Conservation (phyloP, 108 stramenopile genomes). For the Skeletonema grethae region DNA sequence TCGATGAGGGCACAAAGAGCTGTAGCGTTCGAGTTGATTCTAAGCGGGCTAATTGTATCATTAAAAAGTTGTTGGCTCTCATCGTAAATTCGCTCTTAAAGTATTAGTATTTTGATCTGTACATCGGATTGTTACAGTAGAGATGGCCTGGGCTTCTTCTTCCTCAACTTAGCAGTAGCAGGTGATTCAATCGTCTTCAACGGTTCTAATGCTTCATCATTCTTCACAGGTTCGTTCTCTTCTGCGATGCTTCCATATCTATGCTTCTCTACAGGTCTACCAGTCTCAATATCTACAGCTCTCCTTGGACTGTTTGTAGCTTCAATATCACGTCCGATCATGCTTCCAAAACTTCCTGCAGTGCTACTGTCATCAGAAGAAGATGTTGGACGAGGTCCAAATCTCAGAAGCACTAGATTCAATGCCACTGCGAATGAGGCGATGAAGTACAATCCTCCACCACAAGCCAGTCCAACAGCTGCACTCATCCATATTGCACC, state of each 20-base stretch:
- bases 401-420: slow-evolving; percentile 81
- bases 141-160: not conserved
- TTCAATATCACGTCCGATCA: not conserved
- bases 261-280: not conserved
- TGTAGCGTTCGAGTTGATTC: no score
- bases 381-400: slow-evolving; percentile 61
- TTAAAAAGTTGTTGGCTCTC: no score
- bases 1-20: no score
- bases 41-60: no score
- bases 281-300: not conserved
- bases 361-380: not conserved
- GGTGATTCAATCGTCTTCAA: not conserved
- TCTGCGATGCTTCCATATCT: not conserved
- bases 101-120: not conserved
- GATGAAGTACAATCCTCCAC: slow-evolving; percentile 85
- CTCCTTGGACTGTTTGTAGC: not conserved
- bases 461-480: slow-evolving; percentile 77
- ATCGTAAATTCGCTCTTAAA: no score
- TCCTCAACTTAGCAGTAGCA: not conserved
- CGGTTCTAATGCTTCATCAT: not conserved
- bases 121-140: not conserved
- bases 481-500: slow-evolving; percentile 73
- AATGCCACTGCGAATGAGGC: slow-evolving; percentile 72
- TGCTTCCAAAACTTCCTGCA: slow-evolving; percentile 2
- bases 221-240: not conserved